Conservation (phyloP, 179 eudicot species). For the Silene vulgaris region DNA sequence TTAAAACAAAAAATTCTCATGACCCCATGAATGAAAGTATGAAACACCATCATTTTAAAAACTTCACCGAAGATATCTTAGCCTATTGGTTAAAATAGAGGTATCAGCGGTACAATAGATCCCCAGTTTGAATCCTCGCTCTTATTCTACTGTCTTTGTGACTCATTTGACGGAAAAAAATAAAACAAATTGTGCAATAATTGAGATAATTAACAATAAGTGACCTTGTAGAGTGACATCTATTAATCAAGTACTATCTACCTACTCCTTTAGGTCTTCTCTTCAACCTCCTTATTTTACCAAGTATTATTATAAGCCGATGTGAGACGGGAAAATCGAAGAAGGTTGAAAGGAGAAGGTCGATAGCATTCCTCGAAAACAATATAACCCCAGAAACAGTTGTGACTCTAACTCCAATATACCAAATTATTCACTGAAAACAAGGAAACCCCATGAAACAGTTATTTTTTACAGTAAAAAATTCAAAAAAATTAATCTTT, state of each 20-base stretch:
- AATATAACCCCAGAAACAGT: conserved; percentile 2
- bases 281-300: no score
- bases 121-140: no score
- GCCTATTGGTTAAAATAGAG: no score
- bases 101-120: no score
- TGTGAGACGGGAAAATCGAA: neutral
- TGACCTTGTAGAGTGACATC: neutral
- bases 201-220: neutral
- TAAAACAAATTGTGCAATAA: neutral
- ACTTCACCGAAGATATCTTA: no score
- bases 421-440: neutral
- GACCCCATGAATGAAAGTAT: neutral
- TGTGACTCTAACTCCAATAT: neutral
- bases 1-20: neutral
- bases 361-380: neutral
- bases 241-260: neutral
- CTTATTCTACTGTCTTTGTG: no score
- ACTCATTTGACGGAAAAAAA: no score
- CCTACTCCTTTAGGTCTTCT: no score
- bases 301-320: no score
- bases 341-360: neutral
- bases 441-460: neutral
- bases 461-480: neutral
- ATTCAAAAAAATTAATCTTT: neutral
- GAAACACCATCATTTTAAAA: neutral